Base-by-base conservation (phyloP, 306 rosid genomes). In the Gleditsia sinensis region DNA sequence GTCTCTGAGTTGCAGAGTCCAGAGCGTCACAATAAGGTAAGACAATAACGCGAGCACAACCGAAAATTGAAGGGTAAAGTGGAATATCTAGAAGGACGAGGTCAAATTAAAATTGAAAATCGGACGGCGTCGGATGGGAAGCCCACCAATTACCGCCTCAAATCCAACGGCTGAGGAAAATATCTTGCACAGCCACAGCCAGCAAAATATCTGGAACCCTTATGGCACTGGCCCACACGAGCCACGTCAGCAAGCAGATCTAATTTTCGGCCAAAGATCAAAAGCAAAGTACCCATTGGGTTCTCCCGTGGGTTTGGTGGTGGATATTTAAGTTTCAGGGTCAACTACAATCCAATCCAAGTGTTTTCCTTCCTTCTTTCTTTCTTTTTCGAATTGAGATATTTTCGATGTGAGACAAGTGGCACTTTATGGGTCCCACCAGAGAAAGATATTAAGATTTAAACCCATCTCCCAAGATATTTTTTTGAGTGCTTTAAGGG, bases 211-310 rank as follows among this genome's bases (percentile, higher is more conserved):
- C 84, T 75, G 0, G 39, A 14, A 9, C 51, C 17, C 8, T 3
- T 62, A 21, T 6, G n/a, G 0, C 0, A 0, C 5, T 33, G 81
- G 78, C 40, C 25, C 69, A 30, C 77, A 4, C 0, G 0, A 3
- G 69, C 73, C 90, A 81, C 86, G 88, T 81, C 84, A 72, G 7
- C 84, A 16, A 0, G 33, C 57, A 46, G 67, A 74, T 64, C 81
- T 7, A 12, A 51, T 1, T 14, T 27, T 53, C 39, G 8, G 39
- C 51, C 67, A 71, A 79, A 66, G 53, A 79, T 86, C 77, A 19
- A 34, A 63, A 67, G 50, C 17, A 1, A 2, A 12, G 7, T 30
- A 69, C 67, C 67, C 73, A 80, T 82, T 69, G 85, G 83, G 33
- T 37, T 25, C 68, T 9, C 5, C 1, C 0, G 0, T 24, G 1